phyloP scores from a whole-genome alignment of 305 asterid genomes.

The Solanum hybrid region DNA sequence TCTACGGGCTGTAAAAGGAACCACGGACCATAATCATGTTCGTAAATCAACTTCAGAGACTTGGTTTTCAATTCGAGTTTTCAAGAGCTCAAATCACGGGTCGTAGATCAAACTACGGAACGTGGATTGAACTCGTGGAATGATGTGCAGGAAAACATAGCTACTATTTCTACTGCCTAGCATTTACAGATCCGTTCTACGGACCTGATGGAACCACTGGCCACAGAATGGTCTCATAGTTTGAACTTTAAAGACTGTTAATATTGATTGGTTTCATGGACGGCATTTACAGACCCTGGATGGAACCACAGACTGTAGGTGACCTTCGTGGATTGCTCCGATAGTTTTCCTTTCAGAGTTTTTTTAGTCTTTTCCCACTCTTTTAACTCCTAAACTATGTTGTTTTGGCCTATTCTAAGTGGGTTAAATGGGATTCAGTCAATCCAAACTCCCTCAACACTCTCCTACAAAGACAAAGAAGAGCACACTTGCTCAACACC shows the following conservation, averaged over 20 bases:
- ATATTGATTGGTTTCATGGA: background rate
- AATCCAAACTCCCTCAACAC: background rate
- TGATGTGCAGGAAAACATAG: background rate
- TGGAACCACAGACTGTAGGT: background rate
- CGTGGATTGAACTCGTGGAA: background rate
- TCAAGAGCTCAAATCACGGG: background rate
- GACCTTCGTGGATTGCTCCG: background rate
- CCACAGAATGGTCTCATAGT: background rate
- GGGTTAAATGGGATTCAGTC: background rate
- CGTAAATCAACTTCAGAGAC: background rate
- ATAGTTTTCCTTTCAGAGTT: background rate
- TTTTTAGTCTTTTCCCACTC: background rate
- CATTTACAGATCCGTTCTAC: background rate
- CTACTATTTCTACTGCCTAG: background rate
- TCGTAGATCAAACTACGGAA: background rate
- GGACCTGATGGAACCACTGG: background rate
- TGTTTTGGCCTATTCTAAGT: background rate
- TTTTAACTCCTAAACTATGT: background rate
- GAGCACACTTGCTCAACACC: background rate
- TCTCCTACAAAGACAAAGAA: background rate
- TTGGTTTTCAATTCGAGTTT: background rate
- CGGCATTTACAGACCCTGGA: background rate
- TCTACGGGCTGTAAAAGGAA: background rate
- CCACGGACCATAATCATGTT: background rate
- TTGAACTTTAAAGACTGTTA: background rate